phyloP scores from a whole-genome alignment of 2,329 filamentous ascomycete genomes.

The Capronia coronata region DNA sequence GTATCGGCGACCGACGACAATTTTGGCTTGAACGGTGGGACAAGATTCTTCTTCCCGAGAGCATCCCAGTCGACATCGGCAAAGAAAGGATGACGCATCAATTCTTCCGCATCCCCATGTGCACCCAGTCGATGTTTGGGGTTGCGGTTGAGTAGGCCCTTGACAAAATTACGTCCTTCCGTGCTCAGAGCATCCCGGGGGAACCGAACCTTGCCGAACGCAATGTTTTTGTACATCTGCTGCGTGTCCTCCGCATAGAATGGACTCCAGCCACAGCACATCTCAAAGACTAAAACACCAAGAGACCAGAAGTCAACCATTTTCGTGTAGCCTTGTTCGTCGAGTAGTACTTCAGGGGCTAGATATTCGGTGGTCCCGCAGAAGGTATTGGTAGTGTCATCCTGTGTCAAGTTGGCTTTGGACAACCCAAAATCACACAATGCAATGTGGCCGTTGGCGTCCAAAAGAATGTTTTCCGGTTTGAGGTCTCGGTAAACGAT shows the following conservation, averaged over 20 bases:
- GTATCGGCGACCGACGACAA: constrained; percentile 93
- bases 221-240: constrained; percentile 99
- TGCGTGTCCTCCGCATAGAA: constrained; percentile 99
- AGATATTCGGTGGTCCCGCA: constrained; percentile 98
- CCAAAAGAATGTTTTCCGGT: constrained; percentile 92
- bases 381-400: constrained; percentile 97
- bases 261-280: constrained; percentile 99
- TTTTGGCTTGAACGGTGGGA: constrained; percentile 95
- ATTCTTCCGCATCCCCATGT: constrained; percentile 81
- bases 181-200: constrained; percentile 88
- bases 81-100: constrained; percentile 94
- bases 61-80: constrained; percentile 87
- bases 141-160: constrained; percentile 92
- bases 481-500: constrained; percentile 98
- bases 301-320: constrained; percentile 99
- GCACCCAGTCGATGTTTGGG: constrained; percentile 91
- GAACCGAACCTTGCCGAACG: constrained; percentile 96
- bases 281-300: constrained; percentile 95
- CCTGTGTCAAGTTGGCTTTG: constrained; percentile 93
- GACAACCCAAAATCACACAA: constrained; percentile 96
- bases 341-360: constrained; percentile 86
- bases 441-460: constrained; percentile 95
- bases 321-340: constrained; percentile 97
- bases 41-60: constrained; percentile 81
- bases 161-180: constrained; percentile 95